Evolutionary conservation across 306 rosid species (phyloP).

Genomic region (Cucurbita ficifolia): DNA sequence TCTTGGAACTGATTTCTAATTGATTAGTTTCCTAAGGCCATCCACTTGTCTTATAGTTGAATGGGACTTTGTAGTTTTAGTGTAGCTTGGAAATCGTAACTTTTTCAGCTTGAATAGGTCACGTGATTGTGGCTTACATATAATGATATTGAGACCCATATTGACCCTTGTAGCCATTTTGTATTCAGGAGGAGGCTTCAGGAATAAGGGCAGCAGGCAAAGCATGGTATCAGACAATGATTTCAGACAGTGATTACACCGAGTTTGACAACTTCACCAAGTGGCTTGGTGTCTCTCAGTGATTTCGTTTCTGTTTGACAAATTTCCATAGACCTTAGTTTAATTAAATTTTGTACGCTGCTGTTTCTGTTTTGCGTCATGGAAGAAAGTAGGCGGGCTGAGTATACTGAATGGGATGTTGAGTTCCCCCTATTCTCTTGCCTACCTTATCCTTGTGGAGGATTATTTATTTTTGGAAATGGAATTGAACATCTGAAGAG

Average conservation of each 20-base stretch:
- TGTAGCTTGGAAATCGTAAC: not conserved
- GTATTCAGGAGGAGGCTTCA: conserved; percentile 51
- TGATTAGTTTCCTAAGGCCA: not conserved
- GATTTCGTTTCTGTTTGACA: conserved; percentile 4
- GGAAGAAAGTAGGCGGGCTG: conserved; percentile 10
- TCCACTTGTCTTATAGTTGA: not conserved
- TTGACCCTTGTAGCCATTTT: not conserved
- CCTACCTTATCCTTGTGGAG: not conserved
- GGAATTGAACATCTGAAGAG: conserved; percentile 10
- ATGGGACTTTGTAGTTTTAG: not conserved
- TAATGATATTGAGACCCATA: not conserved
- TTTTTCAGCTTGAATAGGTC: not conserved
- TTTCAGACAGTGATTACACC: conserved; percentile 68
- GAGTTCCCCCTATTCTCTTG: not conserved
- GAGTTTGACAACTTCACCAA: conserved; percentile 67
- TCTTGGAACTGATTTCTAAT: not conserved
- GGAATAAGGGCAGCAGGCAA: conserved; percentile 72
- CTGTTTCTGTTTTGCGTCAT: conserved; percentile 13
- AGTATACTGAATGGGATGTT: not conserved
- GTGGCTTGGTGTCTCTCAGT: conserved; percentile 81
- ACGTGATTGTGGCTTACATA: not conserved
- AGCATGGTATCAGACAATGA: conserved; percentile 71
- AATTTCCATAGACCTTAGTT: conserved; percentile 12
- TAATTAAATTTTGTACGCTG: conserved; percentile 7
- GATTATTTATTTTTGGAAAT: not conserved